These are phyloP conservation scores for Saxophila tyrrhenica DNA, from an alignment of 495 filamentous ascomycete species.

Conservation along the genomic window DNA sequence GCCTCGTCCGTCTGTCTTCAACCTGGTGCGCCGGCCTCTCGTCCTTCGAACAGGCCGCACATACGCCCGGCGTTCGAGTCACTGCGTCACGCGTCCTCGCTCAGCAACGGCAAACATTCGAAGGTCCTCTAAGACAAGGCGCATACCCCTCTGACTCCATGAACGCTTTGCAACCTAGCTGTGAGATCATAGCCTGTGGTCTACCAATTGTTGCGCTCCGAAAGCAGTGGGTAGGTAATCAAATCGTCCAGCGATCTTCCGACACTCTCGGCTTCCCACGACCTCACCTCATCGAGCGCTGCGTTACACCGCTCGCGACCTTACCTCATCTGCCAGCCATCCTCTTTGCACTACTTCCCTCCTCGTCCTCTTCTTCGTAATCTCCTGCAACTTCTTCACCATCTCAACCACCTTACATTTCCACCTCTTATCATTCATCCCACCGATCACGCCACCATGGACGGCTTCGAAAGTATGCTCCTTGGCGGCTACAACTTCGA, in stretches of 20 bases:
- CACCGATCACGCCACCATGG: background rate
- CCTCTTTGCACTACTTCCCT: background rate
- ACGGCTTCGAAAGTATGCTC: too few species aligned
- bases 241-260: too few species aligned
- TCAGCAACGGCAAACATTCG: background rate
- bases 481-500: too few species aligned
- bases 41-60: background rate
- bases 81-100: background rate
- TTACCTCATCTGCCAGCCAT: background rate
- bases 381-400: background rate
- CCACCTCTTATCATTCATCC: background rate
- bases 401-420: background rate
- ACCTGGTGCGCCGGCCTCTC: background rate
- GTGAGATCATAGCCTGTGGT: too few species aligned
- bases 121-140: too few species aligned
- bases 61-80: background rate
- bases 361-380: background rate
- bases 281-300: background rate
- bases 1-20: background rate
- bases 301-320: background rate
- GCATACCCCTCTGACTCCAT: background rate
- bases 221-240: too few species aligned
- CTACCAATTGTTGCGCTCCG: too few species aligned
- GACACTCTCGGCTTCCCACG: background rate
- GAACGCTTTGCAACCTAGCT: background rate